Evolutionary conservation across 305 asterid species (phyloP), one percentile per base, ranked within the genome.

Genomic region (Striga hermonthica): DNA sequence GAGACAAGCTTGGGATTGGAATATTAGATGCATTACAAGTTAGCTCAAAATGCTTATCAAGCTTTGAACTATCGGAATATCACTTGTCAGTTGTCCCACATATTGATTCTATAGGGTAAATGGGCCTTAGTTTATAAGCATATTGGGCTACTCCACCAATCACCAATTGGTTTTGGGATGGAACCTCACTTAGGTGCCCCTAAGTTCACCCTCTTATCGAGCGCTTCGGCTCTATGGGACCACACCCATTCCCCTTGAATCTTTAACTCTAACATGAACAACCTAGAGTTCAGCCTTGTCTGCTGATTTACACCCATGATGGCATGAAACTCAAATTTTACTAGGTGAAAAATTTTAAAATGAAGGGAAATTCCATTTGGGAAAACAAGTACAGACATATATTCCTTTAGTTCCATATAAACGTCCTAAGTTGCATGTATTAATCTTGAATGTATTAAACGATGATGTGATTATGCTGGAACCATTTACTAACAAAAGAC

Each of bases 351-450:
- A 59, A 36, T 14, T 14, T 7, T 7, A 60, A 36, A 36, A 67
- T 11, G 28, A 57, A 43, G 56, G 34, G 37, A 45, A 47, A 57
- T 56, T 45, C 43, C 22, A 35, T 15, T 38, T 6, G n/a, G 44
- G 37, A 59, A 28, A 38, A 4, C 3, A 57, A 10, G 5, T 62
- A 36, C 53, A 4, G 13, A 34, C 9, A 36, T 59, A 54, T 49
- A 49, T 15, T 36, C 57, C 62, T 64, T 61, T 15, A 57, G 45
- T 12, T 64, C 69, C 63, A 63, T 22, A 55, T 9, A 45, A 16
- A 12, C 11, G 5, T 63, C 60, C 31, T 22, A 22, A 22, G 31
- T 22, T 22, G 31, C 31, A 22, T 22, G 31, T 22, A 22, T 4
- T 4, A 1, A 61, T 7, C 39, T 37, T 4, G 14, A 41, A 12